A percentile compares a stretch with the other conserved stretches of the same genome.
phyloP scores from a whole-genome alignment of 2,329 filamentous ascomycete genomes.

The Ceratocystis colombiana region DNA sequence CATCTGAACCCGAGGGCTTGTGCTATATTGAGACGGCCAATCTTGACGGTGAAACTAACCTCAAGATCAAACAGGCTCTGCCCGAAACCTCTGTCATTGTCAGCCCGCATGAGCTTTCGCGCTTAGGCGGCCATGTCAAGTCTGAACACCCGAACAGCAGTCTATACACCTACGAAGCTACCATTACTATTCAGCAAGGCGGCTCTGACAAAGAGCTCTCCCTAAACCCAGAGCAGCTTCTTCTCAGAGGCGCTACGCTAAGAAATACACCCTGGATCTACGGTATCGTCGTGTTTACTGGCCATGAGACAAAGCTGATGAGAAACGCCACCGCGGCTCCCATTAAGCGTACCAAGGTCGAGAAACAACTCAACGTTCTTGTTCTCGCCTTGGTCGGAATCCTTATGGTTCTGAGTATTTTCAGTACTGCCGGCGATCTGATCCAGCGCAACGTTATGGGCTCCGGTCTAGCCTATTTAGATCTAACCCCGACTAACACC shows the following conservation, averaged over 20 bases:
- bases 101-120: slow-evolving; percentile 72
- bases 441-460: slow-evolving; percentile 59
- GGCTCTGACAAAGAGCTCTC: slow-evolving; percentile 89
- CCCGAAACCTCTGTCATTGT: slow-evolving; percentile 85
- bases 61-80: slow-evolving; percentile 96
- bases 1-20: slow-evolving; percentile 90
- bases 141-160: slow-evolving; percentile 98
- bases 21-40: slow-evolving; percentile 99
- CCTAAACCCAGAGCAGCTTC: slow-evolving; percentile 80
- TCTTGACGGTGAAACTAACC: slow-evolving; percentile 91
- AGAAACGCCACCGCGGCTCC: slow-evolving; percentile 93
- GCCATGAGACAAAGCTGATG: slow-evolving; percentile 98
- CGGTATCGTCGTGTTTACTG: slow-evolving; percentile 60
- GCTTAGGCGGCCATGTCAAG: slow-evolving; percentile 73
- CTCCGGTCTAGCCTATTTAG: slow-evolving; percentile 60
- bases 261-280: slow-evolving; percentile 97
- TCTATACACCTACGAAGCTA: slow-evolving; percentile 95
- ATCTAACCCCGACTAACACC: slow-evolving; percentile 51
- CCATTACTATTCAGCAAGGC: slow-evolving; percentile 78
- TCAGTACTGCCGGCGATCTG: slow-evolving; percentile 86
- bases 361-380: slow-evolving; percentile 84
- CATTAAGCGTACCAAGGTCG: slow-evolving; percentile 95
- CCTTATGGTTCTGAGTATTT: slow-evolving; percentile 70
- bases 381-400: slow-evolving; percentile 84
- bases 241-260: slow-evolving; percentile 84